Evolutionary conservation across 2,329 filamentous ascomycete genomes (phyloP).

Genomic region (Nigrospora sphaerica): DNA sequence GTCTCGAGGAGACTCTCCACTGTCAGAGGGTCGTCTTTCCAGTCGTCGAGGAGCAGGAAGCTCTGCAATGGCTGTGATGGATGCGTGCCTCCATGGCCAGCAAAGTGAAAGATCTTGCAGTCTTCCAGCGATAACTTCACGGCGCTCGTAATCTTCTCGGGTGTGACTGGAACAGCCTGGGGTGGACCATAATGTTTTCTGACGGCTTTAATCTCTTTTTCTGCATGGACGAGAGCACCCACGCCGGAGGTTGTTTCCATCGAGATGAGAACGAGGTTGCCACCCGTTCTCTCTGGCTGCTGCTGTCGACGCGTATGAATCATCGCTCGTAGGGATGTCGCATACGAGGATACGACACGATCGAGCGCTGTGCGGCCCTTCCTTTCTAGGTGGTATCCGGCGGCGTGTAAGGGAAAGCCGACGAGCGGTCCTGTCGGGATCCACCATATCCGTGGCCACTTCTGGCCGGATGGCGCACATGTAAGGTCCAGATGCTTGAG

Average conservation of each 20-base stretch:
- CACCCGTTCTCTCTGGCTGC: no score
- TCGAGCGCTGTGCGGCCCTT: constrained; percentile 17
- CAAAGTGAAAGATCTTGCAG: constrained; percentile 32
- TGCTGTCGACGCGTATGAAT: constrained; percentile 14
- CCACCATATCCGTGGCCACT: constrained; percentile 25
- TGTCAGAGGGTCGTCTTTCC: constrained; percentile 9
- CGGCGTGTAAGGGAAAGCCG: constrained; percentile 26
- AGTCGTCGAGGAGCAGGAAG: constrained; percentile 19
- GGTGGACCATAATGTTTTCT: constrained; percentile 3
- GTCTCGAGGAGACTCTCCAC: constrained; percentile 9
- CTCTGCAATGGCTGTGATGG: constrained; percentile 20
- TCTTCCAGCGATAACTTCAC: constrained; percentile 14
- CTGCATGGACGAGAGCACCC: neutral
- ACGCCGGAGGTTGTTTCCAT: neutral
- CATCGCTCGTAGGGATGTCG: constrained; percentile 23
- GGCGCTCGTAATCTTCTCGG: constrained; percentile 8
- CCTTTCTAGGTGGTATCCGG: constrained; percentile 18
- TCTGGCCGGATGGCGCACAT: constrained; percentile 1
- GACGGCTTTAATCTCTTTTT: constrained; percentile 11
- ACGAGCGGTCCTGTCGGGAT: constrained; percentile 21
- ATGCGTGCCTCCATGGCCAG: constrained; percentile 26
- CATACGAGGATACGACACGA: constrained; percentile 29
- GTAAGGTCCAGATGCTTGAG: constrained; percentile 17
- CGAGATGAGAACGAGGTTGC: neutral
- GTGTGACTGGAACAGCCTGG: neutral